A percentile compares a stretch with the other conserved stretches of the same genome.
phyloP scores from a whole-genome alignment of 2,329 filamentous ascomycete genomes.

The Albifimbria verrucaria region DNA sequence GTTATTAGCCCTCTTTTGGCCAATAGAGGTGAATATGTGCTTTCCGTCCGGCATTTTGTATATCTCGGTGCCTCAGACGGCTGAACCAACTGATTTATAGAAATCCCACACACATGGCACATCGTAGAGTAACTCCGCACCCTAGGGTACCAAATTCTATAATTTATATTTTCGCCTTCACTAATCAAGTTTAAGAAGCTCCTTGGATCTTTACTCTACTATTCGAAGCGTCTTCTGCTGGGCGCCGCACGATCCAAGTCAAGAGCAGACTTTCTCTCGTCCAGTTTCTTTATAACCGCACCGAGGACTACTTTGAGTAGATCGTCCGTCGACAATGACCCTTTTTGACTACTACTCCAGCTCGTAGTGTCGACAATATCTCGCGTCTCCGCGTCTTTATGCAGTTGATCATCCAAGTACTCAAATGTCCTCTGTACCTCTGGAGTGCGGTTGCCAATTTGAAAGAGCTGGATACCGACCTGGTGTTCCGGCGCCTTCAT shows the following conservation, averaged over 20 bases:
- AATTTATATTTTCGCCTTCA: no score
- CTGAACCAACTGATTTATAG: no score
- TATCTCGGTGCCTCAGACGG: no score
- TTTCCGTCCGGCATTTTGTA: no score
- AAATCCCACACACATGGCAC: no score
- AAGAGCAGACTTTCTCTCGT: slow-evolving; percentile 4
- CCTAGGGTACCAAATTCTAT: no score
- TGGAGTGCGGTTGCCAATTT: slow-evolving; percentile 4
- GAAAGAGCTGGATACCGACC: slow-evolving; percentile 10
- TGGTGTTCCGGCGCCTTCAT: slow-evolving; percentile 8
- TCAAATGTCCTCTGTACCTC: slow-evolving; percentile 7
- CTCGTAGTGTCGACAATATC: slow-evolving; percentile 10
- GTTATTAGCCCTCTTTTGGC: no score
- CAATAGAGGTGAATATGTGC: no score
- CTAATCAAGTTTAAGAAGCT: no score
- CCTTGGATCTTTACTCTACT: background rate
- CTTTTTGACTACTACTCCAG: slow-evolving; percentile 5
- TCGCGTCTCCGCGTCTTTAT: slow-evolving; percentile 9
- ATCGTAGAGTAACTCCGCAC: no score
- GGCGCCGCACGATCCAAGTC: slow-evolving; percentile 6
- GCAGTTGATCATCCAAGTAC: slow-evolving; percentile 9
- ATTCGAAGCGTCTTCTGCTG: background rate
- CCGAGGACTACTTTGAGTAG: slow-evolving; percentile 10
- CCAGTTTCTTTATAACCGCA: slow-evolving; percentile 10
- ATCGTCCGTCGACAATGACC: slow-evolving; percentile 6